These are phyloP conservation scores for Ophiostoma pallidulum DNA, from an alignment of 2,329 filamentous ascomycete genomes.

Conservation along the genomic window DNA sequence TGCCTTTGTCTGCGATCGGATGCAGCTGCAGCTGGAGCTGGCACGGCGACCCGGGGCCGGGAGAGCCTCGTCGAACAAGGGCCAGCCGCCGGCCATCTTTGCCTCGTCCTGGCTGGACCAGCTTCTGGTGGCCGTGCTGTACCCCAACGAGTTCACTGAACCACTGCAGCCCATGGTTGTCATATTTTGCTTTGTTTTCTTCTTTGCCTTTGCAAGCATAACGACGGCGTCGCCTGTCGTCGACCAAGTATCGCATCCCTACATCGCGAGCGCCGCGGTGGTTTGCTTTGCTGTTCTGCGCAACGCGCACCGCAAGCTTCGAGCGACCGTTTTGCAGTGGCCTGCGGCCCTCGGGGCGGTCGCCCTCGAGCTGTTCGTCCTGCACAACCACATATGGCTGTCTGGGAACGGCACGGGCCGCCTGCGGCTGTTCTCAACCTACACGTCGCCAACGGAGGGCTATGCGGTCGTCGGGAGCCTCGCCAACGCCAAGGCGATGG, in stretches of 20 bases:
- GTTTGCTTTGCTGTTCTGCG: conserved; percentile 42
- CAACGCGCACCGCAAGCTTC: conserved; percentile 34
- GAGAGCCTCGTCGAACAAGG: background rate
- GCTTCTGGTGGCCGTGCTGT: conserved; percentile 9
- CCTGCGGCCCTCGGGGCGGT: conserved; percentile 47
- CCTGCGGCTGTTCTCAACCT: conserved; percentile 24
- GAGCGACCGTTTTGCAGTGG: conserved; percentile 33
- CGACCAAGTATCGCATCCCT: conserved; percentile 26
- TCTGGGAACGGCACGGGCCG: conserved; percentile 47
- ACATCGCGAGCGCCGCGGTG: conserved; percentile 41
- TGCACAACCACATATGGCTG: conserved; percentile 54
- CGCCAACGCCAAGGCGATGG: background rate
- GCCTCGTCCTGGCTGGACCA: conserved; percentile 9
- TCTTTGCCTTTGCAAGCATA: conserved; percentile 27
- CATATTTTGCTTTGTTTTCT: conserved; percentile 18
- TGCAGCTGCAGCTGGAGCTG: background rate
- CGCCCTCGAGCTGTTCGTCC: conserved; percentile 49
- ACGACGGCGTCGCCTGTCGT: background rate
- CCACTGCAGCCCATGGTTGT: conserved; percentile 33
- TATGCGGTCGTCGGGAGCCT: background rate
- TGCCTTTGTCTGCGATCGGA: background rate
- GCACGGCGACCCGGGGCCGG: background rate
- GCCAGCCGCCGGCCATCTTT: too few species aligned
- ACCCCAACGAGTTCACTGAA: conserved; percentile 23
- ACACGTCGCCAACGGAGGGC: background rate